phyloP scores from a whole-genome alignment of 768 basidiomycete genomes.

The Lyophyllum semitale region DNA sequence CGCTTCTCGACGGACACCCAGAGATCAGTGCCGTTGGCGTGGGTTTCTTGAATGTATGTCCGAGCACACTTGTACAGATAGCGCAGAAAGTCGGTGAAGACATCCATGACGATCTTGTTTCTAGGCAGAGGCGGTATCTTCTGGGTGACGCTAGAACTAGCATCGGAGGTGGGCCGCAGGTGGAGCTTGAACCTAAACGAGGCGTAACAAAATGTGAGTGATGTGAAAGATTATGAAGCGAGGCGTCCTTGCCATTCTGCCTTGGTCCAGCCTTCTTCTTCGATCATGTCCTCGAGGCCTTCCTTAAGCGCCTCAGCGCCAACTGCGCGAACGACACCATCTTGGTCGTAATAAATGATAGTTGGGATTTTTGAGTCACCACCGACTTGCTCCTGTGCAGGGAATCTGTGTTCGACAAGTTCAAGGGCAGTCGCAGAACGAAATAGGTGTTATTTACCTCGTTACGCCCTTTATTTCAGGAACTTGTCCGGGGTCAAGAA shows the following conservation, averaged over 20 bases:
- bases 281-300: constrained; percentile 36
- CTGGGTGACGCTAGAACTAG: constrained; percentile 16
- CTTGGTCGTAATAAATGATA: constrained; percentile 45
- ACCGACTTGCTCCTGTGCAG: constrained; percentile 43
- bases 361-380: constrained; percentile 49
- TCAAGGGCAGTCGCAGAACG: not conserved
- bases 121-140: constrained; percentile 42
- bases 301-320: constrained; percentile 49
- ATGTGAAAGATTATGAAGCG: constrained; percentile 12
- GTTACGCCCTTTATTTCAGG: constrained; percentile 43
- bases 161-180: constrained; percentile 10
- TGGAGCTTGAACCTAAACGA: constrained; percentile 31
- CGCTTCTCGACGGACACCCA: constrained; percentile 41
- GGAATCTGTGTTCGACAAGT: constrained; percentile 35
- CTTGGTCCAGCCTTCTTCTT: constrained; percentile 46
- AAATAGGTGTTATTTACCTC: constrained; percentile 28
- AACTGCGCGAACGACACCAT: constrained; percentile 39
- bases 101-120: constrained; percentile 39
- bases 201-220: constrained; percentile 4
- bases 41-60: constrained; percentile 43
- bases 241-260: constrained; percentile 41
- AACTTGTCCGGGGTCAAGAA: constrained; percentile 37
- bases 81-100: constrained; percentile 48
- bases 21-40: constrained; percentile 35
- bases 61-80: constrained; percentile 43